phyloP scores from a whole-genome alignment of 306 rosid species.

The Canavalia ensiformis region DNA sequence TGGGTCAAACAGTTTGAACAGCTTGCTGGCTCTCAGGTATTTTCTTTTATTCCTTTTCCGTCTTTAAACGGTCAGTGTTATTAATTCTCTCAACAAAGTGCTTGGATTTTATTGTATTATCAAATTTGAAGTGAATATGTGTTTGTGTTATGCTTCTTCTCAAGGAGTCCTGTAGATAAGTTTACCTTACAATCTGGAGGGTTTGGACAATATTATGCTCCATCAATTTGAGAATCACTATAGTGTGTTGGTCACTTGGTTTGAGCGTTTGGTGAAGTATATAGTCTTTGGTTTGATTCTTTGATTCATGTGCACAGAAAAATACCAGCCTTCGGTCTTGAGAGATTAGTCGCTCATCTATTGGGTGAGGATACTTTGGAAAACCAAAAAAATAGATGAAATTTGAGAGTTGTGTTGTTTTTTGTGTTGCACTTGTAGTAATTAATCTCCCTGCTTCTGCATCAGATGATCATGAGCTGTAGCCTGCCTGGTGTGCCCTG shows the following conservation, averaged over 20 bases:
- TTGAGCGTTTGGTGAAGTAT: neutral
- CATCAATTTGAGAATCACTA: neutral
- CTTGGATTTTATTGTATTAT: neutral
- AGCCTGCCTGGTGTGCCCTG: constrained; percentile 27
- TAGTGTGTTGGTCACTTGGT: neutral
- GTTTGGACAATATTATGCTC: neutral
- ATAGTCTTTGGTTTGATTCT: neutral
- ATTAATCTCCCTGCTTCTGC: neutral
- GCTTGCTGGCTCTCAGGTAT: constrained; percentile 84
- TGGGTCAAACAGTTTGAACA: constrained; percentile 97
- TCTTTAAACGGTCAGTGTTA: too few relatives aligned
- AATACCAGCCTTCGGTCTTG: neutral
- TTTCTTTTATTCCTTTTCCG: neutral
- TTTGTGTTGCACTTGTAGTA: neutral
- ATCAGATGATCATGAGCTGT: constrained; percentile 13
- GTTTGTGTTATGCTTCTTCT: constrained; percentile 20
- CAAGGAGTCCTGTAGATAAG: neutral
- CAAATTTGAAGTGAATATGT: constrained; percentile 13
- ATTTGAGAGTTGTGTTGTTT: neutral
- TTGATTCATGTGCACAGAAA: neutral
- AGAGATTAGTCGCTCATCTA: neutral
- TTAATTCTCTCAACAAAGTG: neutral
- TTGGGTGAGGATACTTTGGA: neutral
- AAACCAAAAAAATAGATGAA: neutral
- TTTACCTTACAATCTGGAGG: neutral